Base-by-base conservation (phyloP, 2,329 filamentous ascomycete genomes). In the Colletotrichum shisoi region DNA sequence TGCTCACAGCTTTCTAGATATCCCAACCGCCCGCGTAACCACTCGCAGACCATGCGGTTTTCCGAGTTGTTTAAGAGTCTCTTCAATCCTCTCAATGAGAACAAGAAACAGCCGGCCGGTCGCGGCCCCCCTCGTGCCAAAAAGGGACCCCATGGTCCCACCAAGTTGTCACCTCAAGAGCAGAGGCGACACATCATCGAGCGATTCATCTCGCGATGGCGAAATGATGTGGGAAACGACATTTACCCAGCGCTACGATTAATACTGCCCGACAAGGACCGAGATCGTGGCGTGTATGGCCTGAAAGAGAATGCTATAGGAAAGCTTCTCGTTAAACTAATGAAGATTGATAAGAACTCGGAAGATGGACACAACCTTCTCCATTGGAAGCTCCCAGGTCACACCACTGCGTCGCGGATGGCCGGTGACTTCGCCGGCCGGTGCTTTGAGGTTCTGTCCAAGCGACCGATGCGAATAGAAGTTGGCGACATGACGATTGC, bases 351-450 rank as follows among this genome's bases (percentile, higher is more conserved):
- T 80, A 92, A 90, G 73, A 89, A 94, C 72, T 96, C 93, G 0
- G 92, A 96, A 70, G 94, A 98, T 80, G 94, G 90, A 0, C 90
- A 90, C 74, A 93, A 87, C 70, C 83, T 99, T 27, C 78, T 96
- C 62, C 92, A 97, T 70, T 99, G 95, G 95, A 98, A 96, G 77
- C 80, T 96, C 0, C 94, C 94, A 0, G 91, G 92, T 1, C 85
- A 91, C 69, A 87, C 83, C 2, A 79, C 82, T 2, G 84, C 85
- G 0, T 85, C 83, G 63, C 83, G 86, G 1, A 87, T 90, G 77
- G 92, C 94, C 2, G 95, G 95, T 6, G 94, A 99, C 75, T 99
- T 99, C 80, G 91, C 94, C 0, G 92, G 91, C 0, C 85, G 94
- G 69, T 98, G 94, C 75, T 93, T 88, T 73, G 92, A 97, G 74